Percentiles rank a stretch among this genome's conserved stretches.
These are phyloP conservation scores for Elsinoe perseae DNA, from an alignment of 2,329 filamentous ascomycete species.

Conservation along the genomic window DNA sequence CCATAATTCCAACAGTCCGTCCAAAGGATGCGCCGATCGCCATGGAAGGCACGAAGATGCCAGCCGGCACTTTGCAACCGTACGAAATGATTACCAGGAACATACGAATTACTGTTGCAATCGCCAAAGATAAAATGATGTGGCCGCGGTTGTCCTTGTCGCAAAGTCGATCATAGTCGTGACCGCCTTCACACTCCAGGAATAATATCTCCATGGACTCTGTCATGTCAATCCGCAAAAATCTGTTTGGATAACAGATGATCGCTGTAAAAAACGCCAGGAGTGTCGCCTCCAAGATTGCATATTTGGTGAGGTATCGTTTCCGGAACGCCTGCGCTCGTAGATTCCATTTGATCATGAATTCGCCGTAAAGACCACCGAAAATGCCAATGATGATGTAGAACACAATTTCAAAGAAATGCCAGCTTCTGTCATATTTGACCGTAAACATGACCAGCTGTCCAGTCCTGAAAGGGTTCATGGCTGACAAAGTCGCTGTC, in stretches of 20 bases:
- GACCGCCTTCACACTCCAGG: constrained; percentile 78
- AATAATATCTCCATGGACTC: constrained; percentile 99
- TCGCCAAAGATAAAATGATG: constrained; percentile 68
- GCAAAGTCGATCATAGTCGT: constrained; percentile 86
- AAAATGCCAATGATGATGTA: constrained; percentile 89
- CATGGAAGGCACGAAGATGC: constrained; percentile 98
- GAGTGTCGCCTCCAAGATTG: constrained; percentile 77
- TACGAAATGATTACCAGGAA: constrained; percentile 92
- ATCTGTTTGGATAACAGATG: constrained; percentile 95
- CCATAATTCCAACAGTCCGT: constrained; percentile 85
- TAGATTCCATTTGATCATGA: constrained; percentile 97
- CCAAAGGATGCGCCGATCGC: constrained; percentile 92
- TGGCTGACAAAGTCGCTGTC: constrained; percentile 83
- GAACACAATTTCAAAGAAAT: constrained; percentile 92
- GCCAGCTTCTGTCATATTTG: constrained; percentile 90
- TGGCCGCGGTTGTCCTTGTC: constrained; percentile 66
- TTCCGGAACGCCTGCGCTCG: constrained; percentile 87
- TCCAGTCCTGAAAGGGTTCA: constrained; percentile 96
- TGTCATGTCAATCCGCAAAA: constrained; percentile 94
- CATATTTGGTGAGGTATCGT: constrained; percentile 77
- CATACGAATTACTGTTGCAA: constrained; percentile 73
- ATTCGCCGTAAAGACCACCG: constrained; percentile 87
- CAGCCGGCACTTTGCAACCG: constrained; percentile 93
- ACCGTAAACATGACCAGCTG: constrained; percentile 99
- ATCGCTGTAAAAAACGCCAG: constrained; percentile 77